phyloP scores from a whole-genome alignment of 169 alveolate species.

The Perkinsus marinus region DNA sequence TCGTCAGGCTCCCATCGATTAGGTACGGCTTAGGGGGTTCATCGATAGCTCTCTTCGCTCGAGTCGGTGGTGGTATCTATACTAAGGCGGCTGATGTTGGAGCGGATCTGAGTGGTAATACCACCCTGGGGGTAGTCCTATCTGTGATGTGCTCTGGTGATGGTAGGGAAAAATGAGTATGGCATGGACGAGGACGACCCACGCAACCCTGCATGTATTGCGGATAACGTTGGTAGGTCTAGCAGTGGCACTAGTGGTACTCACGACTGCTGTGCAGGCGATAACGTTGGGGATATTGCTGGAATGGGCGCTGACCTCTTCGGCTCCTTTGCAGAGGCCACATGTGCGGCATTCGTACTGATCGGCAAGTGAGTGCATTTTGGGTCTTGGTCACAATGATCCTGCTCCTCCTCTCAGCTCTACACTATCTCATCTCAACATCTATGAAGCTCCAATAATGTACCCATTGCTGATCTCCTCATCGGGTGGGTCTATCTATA shows the following conservation, averaged over 20 bases:
- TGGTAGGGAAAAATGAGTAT: conserved; percentile 55
- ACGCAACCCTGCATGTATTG: conserved; percentile 60
- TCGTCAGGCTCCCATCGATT: too few relatives aligned
- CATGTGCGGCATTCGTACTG: conserved; percentile 63
- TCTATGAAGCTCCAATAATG: not conserved
- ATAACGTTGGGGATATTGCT: conserved; percentile 62
- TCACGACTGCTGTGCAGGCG: conserved; percentile 27
- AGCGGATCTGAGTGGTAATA: conserved; percentile 50
- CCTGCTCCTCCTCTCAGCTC: conserved; percentile 11
- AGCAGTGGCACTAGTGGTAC: not conserved
- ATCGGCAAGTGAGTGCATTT: conserved; percentile 56
- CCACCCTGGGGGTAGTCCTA: not conserved
- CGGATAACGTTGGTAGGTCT: conserved; percentile 52
- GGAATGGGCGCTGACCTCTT: conserved; percentile 70
- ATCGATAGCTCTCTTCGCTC: conserved; percentile 51
- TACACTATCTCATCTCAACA: not conserved
- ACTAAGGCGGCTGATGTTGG: conserved; percentile 63
- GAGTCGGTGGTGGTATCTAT: conserved; percentile 67
- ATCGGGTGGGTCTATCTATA: conserved; percentile 23
- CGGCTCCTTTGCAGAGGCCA: conserved; percentile 63
- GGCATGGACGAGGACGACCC: conserved; percentile 59
- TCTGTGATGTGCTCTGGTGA: not conserved
- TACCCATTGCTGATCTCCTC: conserved; percentile 41
- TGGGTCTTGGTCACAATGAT: conserved; percentile 38
- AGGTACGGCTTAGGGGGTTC: conserved; percentile 59